phyloP scores from a whole-genome alignment of 1,284 basidiomycete genomes.

The Trichosporon sp. region DNA sequence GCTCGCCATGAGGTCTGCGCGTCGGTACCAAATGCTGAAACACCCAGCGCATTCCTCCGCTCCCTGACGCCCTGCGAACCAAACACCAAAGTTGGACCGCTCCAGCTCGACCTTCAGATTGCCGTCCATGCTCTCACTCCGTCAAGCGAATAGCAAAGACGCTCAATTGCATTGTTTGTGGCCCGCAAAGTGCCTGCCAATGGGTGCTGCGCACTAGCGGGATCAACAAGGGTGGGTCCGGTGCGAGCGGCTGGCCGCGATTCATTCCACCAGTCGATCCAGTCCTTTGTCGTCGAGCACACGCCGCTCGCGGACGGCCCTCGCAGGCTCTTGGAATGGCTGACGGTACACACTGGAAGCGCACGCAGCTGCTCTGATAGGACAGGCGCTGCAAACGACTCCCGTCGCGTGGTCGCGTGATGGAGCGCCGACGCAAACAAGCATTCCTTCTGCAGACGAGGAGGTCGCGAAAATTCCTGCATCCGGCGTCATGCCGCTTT shows the following conservation, averaged over 20 bases:
- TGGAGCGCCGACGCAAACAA: background rate
- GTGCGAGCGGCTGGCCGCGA: background rate
- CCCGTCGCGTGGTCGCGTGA: background rate
- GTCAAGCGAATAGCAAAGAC: background rate
- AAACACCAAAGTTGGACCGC: background rate
- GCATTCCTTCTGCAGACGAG: background rate
- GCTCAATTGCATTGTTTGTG: background rate
- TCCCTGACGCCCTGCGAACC: background rate
- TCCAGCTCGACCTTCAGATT: background rate
- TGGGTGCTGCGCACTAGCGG: background rate
- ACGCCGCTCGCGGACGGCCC: background rate
- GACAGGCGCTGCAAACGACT: background rate
- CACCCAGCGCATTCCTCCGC: background rate
- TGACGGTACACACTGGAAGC: background rate
- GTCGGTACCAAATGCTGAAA: background rate
- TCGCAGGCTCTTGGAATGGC: background rate
- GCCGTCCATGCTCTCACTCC: background rate
- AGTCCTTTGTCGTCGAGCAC: background rate
- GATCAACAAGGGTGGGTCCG: background rate
- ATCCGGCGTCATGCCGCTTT: background rate
- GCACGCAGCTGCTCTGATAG: background rate
- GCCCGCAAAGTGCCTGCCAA: background rate
- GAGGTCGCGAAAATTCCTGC: background rate
- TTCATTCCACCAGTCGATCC: background rate
- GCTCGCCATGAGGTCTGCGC: background rate